Conservation (phyloP, 2,329 filamentous ascomycete species). For the Trichocomaceae sp. region DNA sequence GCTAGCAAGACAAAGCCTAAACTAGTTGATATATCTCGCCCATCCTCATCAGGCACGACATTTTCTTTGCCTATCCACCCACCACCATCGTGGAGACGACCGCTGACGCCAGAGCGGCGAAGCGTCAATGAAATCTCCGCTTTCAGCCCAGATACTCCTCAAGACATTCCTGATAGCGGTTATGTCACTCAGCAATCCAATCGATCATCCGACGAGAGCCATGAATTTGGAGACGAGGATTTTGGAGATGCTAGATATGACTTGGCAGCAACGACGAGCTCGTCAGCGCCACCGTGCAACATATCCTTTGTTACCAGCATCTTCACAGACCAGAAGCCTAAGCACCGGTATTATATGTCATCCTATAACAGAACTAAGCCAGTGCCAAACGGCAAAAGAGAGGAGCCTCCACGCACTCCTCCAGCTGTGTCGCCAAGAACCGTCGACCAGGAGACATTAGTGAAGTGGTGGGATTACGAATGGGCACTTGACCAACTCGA, state of each 20-base stretch:
- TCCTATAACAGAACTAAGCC: constrained; percentile 8
- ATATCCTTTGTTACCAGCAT: constrained; percentile 8
- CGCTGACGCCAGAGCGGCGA: constrained; percentile 30
- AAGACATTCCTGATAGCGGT: constrained; percentile 31
- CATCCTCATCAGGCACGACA: constrained; percentile 27
- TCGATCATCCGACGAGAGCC: constrained; percentile 21
- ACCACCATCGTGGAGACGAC: constrained; percentile 20
- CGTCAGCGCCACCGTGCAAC: constrained; percentile 3
- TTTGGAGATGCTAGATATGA: constrained; percentile 18
- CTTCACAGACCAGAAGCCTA: constrained; percentile 6
- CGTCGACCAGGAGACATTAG: constrained; percentile 24
- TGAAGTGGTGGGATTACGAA: constrained; percentile 33
- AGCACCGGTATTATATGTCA: constrained; percentile 11
- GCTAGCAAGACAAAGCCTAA: constrained; percentile 33
- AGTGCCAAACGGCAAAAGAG: neutral
- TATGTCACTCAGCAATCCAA: constrained; percentile 27
- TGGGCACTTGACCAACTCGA: constrained; percentile 36
- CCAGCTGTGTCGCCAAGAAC: constrained; percentile 17
- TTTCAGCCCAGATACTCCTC: constrained; percentile 35
- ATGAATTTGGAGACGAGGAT: constrained; percentile 24
- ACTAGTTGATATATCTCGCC: constrained; percentile 33
- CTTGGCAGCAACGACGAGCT: neutral
- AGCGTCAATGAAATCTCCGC: constrained; percentile 31
- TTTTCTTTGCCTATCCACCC: constrained; percentile 21
- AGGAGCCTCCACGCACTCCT: constrained; percentile 8